Conservation (phyloP, 2,329 filamentous ascomycete genomes). For the Trichoderma sp. region DNA sequence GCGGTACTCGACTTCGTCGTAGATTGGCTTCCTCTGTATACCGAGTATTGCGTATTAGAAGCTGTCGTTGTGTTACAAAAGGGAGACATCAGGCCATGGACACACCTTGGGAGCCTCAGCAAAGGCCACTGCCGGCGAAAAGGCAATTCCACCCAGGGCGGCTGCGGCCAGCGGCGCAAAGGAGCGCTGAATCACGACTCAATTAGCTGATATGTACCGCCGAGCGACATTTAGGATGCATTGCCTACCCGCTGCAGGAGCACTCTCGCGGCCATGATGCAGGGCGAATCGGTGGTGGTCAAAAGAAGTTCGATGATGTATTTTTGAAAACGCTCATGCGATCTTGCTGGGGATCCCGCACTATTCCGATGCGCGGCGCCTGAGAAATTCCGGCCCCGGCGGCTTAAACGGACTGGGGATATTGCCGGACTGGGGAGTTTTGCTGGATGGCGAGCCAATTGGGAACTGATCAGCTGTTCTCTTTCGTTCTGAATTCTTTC, state of each 20-base stretch:
- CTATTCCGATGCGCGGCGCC: conserved; percentile 6
- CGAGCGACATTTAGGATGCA: conserved; percentile 10
- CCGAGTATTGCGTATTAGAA: neutral
- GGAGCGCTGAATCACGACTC: conserved; percentile 42
- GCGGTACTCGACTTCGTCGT: conserved; percentile 63
- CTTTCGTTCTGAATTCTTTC: neutral
- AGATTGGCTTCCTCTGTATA: conserved; percentile 66
- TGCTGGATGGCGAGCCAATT: neutral
- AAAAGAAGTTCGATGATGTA: conserved; percentile 23
- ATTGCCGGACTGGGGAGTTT: conserved; percentile 1
- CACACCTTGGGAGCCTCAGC: conserved; percentile 50
- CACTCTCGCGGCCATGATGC: conserved; percentile 58
- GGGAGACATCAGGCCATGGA: neutral
- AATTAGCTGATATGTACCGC: conserved; percentile 29
- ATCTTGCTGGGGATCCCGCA: conserved; percentile 14
- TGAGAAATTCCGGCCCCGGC: conserved; percentile 18
- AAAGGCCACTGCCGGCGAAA: conserved; percentile 46
- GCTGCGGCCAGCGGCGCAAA: conserved; percentile 53
- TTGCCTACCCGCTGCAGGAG: conserved; percentile 52
- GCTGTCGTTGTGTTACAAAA: neutral
- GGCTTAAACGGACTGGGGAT: neutral
- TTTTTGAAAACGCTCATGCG: conserved; percentile 20
- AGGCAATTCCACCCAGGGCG: conserved; percentile 46
- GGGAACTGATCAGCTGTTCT: neutral
- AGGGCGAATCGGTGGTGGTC: conserved; percentile 44